Base-by-base conservation (phyloP, 345 rosid species). In the Leavenworthia alabamica region DNA sequence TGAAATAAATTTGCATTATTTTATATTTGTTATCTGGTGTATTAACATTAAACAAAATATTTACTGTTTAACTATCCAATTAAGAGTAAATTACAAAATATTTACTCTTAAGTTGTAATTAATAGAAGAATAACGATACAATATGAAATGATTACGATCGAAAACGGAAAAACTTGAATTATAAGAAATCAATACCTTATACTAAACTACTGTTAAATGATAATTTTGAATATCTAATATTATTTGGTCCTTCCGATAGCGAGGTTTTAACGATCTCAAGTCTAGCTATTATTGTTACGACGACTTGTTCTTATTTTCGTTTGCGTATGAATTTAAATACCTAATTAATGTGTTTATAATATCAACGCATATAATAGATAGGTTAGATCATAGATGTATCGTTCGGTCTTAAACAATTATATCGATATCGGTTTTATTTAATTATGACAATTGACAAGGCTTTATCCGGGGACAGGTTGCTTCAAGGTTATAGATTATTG, bases 191-290 rank as follows among this genome's bases (percentile, higher is more conserved):
- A 29, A 4, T n/a, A 32, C 32, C 31, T 59, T 40, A 23, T n/a
- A 16, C 40, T 60, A 39, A 54, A 62, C 37, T n/a, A n/a, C n/a
- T n/a, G n/a, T n/a, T n/a, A n/a, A n/a, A n/a, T n/a, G n/a, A n/a
- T n/a, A n/a, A n/a, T n/a, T n/a, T n/a, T n/a, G n/a, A n/a, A n/a
- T n/a, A n/a, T n/a, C n/a, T 54, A 62, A 47, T 15, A 54, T 29
- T 39, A 51, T 19, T 58, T 53, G 57, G 57, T 55, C 68, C 64
- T 70, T 70, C 15, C 7, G 74, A 70, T 55, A 70, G 56, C 74
- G 74, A 70, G 64, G 74, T 70, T 55, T 70, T 70, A 70, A 70
- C 74, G 58, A 62, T 62, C 29, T 69, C 16, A 11, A 47, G 44
- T 28, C 45, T 62, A 20, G 10, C 16, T 53, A 35, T 54, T 36